Percentiles rank a stretch among this genome's conserved stretches.
These are phyloP conservation scores for Polysphondylium violaceum DNA, from an alignment of 78 protist genomes.

Conservation along the genomic window DNA sequence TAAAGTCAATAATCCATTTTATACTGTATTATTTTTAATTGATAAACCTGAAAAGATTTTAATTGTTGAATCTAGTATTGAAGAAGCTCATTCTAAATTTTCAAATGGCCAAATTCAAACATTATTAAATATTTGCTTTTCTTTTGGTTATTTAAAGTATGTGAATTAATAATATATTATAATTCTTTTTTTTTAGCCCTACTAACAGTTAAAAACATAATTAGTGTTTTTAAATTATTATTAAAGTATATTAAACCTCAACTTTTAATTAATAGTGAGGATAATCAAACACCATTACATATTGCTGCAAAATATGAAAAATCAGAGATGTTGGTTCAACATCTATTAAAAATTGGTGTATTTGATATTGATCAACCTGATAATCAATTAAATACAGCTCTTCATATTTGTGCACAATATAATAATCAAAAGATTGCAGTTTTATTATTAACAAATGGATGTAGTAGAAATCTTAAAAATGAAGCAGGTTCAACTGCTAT, in stretches of 20 bases:
- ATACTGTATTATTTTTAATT: too few species aligned
- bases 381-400: background rate
- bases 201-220: too few species aligned
- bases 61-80: too few species aligned
- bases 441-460: constrained; percentile 11
- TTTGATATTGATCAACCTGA: background rate
- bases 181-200: too few species aligned
- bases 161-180: too few species aligned
- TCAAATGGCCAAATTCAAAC: too few species aligned
- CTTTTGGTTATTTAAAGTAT: too few species aligned
- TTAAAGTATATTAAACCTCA: too few species aligned
- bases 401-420: background rate
- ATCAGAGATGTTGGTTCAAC: background rate
- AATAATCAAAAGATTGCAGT: background rate
- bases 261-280: background rate
- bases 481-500: constrained; percentile 27
- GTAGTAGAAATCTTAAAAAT: constrained; percentile 61
- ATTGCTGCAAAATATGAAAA: background rate
- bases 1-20: background rate
- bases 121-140: too few species aligned
- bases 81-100: too few species aligned
- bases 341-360: background rate
- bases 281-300: background rate
- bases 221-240: too few species aligned
- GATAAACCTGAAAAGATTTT: background rate